Conservation (phyloP, 352 stramenopile species). For the Phytophthora hybrid region DNA sequence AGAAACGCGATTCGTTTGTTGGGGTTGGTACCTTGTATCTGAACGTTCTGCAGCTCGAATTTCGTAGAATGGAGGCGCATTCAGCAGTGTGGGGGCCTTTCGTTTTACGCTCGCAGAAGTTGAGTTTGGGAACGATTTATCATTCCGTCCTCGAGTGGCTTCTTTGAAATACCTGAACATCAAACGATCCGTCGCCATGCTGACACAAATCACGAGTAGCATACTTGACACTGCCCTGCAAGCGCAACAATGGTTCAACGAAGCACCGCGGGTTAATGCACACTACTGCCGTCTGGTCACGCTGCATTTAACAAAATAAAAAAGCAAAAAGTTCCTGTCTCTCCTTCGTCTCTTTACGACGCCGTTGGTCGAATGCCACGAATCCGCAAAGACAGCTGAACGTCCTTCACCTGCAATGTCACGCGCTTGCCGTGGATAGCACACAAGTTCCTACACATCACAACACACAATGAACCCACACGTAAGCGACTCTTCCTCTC, state of each 20-base stretch:
- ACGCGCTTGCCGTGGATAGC: conserved; percentile 96
- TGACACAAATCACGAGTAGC: too few relatives aligned
- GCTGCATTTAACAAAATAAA: conserved; percentile 22
- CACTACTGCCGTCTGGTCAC: conserved; percentile 5
- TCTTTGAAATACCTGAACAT: too few relatives aligned
- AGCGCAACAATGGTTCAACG: not conserved
- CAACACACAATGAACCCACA: conserved; percentile 11
- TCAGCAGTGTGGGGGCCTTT: too few relatives aligned
- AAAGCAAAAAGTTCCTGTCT: conserved; percentile 20
- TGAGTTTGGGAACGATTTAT: too few relatives aligned
- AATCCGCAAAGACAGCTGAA: conserved; percentile 95
- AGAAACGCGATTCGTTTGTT: too few relatives aligned
- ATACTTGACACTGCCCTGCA: too few relatives aligned
- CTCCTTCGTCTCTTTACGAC: conserved; percentile 26
- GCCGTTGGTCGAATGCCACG: conserved; percentile 66
- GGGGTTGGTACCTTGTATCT: too few relatives aligned
- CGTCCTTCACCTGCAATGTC: conserved; percentile 96
- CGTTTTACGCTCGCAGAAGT: too few relatives aligned
- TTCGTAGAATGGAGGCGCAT: too few relatives aligned
- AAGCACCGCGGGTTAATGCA: conserved; percentile 3
- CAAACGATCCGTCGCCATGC: too few relatives aligned
- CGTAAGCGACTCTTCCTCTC: not conserved
- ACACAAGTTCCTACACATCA: conserved; percentile 91
- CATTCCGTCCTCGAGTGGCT: too few relatives aligned
- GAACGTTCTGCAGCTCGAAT: too few relatives aligned